phyloP scores from a whole-genome alignment of 495 filamentous ascomycete genomes.

The Podospora australis region DNA sequence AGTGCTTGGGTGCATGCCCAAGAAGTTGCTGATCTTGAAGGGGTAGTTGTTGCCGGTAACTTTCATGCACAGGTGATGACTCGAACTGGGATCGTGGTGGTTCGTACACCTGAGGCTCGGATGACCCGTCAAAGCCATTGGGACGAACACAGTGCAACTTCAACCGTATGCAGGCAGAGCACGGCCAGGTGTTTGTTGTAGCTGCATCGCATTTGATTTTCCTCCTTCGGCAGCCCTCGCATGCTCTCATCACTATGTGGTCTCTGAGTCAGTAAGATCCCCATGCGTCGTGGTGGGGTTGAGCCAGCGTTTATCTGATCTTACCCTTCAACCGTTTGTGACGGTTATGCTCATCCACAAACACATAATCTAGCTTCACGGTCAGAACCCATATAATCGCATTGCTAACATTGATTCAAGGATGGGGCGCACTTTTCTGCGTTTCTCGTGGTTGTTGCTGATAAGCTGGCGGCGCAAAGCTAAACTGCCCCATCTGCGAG shows the following conservation, averaged over 20 bases:
- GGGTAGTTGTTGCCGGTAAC: constrained; percentile 47
- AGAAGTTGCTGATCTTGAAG: constrained; percentile 38
- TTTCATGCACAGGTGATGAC: constrained; percentile 42
- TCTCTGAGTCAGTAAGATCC: constrained; percentile 21
- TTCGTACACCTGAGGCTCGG: constrained; percentile 43
- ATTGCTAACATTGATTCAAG: constrained; percentile 6
- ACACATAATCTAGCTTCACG: constrained; percentile 77
- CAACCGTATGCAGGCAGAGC: constrained; percentile 84
- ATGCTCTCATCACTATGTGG: constrained; percentile 86
- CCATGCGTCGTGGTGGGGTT: constrained; percentile 2
- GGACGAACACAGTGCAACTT: constrained; percentile 93
- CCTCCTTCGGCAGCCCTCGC: constrained; percentile 86
- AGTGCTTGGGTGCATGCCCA: constrained; percentile 28
- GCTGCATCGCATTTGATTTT: constrained; percentile 98
- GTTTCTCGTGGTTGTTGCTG: constrained; percentile 55
- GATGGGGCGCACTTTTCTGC: constrained; percentile 53
- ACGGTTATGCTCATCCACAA: constrained; percentile 97
- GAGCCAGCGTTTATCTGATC: constrained; percentile 9
- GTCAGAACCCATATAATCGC: constrained; percentile 7
- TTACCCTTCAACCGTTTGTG: constrained; percentile 97
- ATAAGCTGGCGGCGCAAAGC: constrained; percentile 50
- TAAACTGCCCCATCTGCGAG: constrained; percentile 50
- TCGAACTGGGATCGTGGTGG: constrained; percentile 40
- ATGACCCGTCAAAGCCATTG: constrained; percentile 75
- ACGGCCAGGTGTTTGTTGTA: constrained; percentile 97